Percentiles rank a stretch among this genome's conserved stretches.
Evolutionary conservation across 164 flowering plant genomes (phyloP).

Genomic region (Hamamelis virginiana): DNA sequence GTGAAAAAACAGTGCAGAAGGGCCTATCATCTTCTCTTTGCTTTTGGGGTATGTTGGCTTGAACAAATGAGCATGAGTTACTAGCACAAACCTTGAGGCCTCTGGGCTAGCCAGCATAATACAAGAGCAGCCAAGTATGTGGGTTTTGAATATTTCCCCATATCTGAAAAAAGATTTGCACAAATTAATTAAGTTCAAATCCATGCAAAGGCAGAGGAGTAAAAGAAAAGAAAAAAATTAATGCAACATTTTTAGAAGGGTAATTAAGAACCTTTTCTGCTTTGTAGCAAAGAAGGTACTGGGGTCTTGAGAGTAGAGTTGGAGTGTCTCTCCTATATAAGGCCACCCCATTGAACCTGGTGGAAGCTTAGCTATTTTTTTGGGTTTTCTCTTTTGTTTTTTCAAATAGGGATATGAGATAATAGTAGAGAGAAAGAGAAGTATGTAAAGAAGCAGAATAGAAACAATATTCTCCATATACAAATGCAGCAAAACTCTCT

Average conservation of each 20-base stretch:
- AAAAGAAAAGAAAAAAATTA: neutral
- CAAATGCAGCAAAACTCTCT: conserved; percentile 6
- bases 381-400: conserved; percentile 18
- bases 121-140: conserved; percentile 49
- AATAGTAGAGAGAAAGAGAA: conserved; percentile 21
- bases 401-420: conserved; percentile 23
- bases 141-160: conserved; percentile 57
- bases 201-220: neutral
- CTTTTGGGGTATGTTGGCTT: conserved; percentile 53
- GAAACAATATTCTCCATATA: conserved; percentile 18
- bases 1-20: conserved; percentile 53
- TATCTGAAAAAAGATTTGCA: conserved; percentile 26
- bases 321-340: conserved; percentile 55
- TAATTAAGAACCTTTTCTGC: conserved; percentile 51
- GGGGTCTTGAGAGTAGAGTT: conserved; percentile 56
- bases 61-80: conserved; percentile 44
- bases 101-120: conserved; percentile 52
- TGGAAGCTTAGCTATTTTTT: conserved; percentile 49
- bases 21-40: conserved; percentile 48
- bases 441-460: conserved; percentile 5
- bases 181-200: neutral
- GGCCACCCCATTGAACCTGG: conserved; percentile 87
- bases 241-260: neutral
- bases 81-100: conserved; percentile 43
- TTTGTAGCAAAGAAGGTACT: conserved; percentile 45